Percentiles rank a stretch among this genome's conserved stretches.
Evolutionary conservation across 1,284 basidiomycete genomes (phyloP).

Genomic region (Pascua sp.): DNA sequence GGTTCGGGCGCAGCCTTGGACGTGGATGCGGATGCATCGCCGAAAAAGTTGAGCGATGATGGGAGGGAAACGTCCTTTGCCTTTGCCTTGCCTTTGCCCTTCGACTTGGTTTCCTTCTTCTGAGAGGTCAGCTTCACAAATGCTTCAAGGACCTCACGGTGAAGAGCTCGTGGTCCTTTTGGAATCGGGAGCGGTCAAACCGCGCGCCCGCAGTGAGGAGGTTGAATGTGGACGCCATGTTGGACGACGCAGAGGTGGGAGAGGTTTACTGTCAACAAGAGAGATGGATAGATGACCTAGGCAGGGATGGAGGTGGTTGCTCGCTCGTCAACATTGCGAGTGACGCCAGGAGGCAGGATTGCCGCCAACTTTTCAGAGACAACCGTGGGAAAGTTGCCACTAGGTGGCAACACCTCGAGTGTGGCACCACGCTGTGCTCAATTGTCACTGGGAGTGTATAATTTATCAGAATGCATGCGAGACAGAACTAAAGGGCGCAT

Average conservation of each 20-base stretch:
- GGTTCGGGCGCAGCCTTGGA: slow-evolving; percentile 51
- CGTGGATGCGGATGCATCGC: slow-evolving; percentile 56
- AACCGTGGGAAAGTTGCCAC: slow-evolving; percentile 18
- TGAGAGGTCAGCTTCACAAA: not conserved
- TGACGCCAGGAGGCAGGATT: not conserved
- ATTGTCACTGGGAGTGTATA: too few relatives aligned
- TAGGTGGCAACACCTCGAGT: too few relatives aligned
- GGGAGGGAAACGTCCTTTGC: slow-evolving; percentile 55
- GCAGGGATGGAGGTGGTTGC: not conserved
- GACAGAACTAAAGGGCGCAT: too few relatives aligned
- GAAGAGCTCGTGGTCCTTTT: slow-evolving; percentile 70
- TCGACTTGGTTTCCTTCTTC: slow-evolving; percentile 48
- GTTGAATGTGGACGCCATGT: slow-evolving; percentile 60
- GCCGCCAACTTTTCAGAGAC: slow-evolving; percentile 11
- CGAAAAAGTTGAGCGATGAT: slow-evolving; percentile 80
- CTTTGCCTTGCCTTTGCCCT: slow-evolving; percentile 29
- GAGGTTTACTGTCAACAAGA: not conserved
- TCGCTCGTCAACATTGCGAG: not conserved
- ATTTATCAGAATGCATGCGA: too few relatives aligned
- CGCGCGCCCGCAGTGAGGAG: slow-evolving; percentile 67
- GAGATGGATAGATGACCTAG: not conserved
- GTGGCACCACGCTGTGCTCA: too few relatives aligned
- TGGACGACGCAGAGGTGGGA: not conserved
- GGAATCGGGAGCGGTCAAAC: slow-evolving; percentile 76
- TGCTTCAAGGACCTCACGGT: slow-evolving; percentile 48